Evolutionary conservation across 78 protist species (phyloP), one percentile per base, ranked within the genome.

Genomic region (Acrasis kona): DNA sequence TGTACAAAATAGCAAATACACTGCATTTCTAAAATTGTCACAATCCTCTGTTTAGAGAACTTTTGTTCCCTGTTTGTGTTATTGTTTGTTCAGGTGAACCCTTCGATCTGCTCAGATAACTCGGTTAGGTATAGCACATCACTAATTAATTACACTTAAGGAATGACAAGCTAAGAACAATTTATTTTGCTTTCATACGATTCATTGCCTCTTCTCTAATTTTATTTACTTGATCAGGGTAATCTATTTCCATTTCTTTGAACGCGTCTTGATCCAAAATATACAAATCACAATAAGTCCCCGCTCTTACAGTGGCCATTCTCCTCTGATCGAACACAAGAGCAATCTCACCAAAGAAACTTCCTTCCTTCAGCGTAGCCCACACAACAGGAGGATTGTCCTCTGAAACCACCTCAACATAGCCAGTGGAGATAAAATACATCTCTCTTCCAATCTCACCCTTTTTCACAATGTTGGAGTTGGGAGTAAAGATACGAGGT

Each of bases 291-390:
- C 79, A 75, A 42, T 41, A 10, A 30, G 79, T 75, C 50, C 65
- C 6, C 10, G 79, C 79, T 3, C 66, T 36, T 19, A 75, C 72
- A 27, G 71, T 61, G 29, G 76, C 79, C 32, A 72, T 61, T 5
- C 79, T 41, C 70, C 32, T 75, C 12, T 36, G 31, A 4, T 75
- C 50, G 39, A 30, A 75, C 19, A 75, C 9, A 40, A 75, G 68
- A 10, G 79, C 68, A 7, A 75, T 28, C 40, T 75, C 79, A 30
- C 79, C 79, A 7, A 75, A 75, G 39, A 75, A 75, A 38, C 42
- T 3, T 30, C 79, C 79, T 12, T 75, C 79, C 4, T 65, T 67
- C 42, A 75, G 76, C 41, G 76, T 67, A 3, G 79, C 79, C 19
- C 61, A 12, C 31, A 75, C 27, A 27, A 34, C 41, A 5, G 5